A percentile compares a stretch with the other conserved stretches of the same genome.
These are phyloP conservation scores for Blastocystis sp. DNA, from an alignment of 352 stramenopile genomes.

Conservation along the genomic window DNA sequence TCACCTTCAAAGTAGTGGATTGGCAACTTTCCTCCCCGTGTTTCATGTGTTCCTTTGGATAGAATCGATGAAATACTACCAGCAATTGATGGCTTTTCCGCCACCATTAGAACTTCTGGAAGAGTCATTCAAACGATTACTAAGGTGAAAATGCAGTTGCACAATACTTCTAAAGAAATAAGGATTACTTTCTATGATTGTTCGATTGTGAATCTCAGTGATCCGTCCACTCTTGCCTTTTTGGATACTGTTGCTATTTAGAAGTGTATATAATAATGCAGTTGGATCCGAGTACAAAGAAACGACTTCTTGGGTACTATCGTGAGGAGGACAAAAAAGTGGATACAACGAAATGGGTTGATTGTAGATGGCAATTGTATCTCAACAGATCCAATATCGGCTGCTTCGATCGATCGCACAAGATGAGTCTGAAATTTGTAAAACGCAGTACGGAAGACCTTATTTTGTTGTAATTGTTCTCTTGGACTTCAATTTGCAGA, in stretches of 20 bases:
- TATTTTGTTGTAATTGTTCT: background rate
- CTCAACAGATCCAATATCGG: background rate
- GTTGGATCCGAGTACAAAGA: background rate
- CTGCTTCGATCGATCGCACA: background rate
- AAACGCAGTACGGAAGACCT: slow-evolving; percentile 30
- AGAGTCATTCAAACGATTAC: slow-evolving; percentile 29
- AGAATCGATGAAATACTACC: slow-evolving; percentile 70
- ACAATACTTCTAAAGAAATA: background rate
- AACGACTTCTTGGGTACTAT: background rate
- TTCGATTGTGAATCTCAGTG: background rate
- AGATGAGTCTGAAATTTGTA: background rate
- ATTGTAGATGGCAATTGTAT: slow-evolving; percentile 20
- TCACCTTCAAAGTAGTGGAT: slow-evolving; percentile 69
- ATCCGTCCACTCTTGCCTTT: background rate
- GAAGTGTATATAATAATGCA: background rate
- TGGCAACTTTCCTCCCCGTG: slow-evolving; percentile 67
- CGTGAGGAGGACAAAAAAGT: slow-evolving; percentile 11
- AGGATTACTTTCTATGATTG: background rate
- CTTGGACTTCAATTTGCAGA: background rate
- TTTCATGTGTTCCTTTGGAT: slow-evolving; percentile 59
- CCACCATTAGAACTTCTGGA: slow-evolving; percentile 71
- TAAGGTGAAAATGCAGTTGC: background rate
- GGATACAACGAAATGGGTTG: background rate
- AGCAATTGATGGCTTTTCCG: slow-evolving; percentile 73
- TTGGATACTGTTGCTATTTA: background rate